phyloP scores from a whole-genome alignment of 2,329 filamentous ascomycete genomes.

The Neofusicoccum cordaticola region DNA sequence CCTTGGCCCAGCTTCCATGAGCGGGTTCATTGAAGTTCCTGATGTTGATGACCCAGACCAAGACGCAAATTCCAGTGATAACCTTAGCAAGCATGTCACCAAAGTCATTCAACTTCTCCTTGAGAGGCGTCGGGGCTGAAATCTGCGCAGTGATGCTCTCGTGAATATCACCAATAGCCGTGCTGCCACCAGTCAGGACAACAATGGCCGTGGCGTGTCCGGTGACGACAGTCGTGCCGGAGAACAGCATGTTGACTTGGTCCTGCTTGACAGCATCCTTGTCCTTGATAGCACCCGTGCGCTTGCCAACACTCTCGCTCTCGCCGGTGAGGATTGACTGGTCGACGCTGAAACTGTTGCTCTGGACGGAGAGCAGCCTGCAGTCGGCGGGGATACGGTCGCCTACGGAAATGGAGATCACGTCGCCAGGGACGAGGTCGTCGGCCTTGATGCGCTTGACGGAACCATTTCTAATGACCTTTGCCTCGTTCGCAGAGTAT shows the following conservation, averaged over 20 bases:
- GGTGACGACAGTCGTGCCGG: constrained; percentile 93
- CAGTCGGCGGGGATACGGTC: constrained; percentile 95
- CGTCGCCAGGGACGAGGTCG: constrained; percentile 90
- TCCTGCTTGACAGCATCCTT: constrained; percentile 91
- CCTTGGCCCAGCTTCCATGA: constrained; percentile 91
- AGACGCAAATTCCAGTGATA: constrained; percentile 91
- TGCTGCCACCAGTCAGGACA: constrained; percentile 82
- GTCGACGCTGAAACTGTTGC: constrained; percentile 95
- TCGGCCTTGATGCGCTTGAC: constrained; percentile 88
- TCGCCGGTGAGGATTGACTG: constrained; percentile 97
- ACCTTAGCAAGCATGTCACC: constrained; percentile 95
- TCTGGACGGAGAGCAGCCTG: constrained; percentile 82
- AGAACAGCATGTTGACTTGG: constrained; percentile 97
- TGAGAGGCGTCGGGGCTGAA: constrained; percentile 92
- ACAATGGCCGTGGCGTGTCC: constrained; percentile 90
- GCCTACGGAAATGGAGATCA: constrained; percentile 83
- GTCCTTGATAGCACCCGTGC: constrained; percentile 67
- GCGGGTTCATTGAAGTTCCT: constrained; percentile 93
- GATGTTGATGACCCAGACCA: constrained; percentile 98
- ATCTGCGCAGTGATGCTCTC: constrained; percentile 98
- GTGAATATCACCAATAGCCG: constrained; percentile 97
- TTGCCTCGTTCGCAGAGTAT: constrained; percentile 98
- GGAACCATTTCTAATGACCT: constrained; percentile 81
- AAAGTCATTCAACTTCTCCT: constrained; percentile 98
- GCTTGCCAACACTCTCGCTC: constrained; percentile 94